Percentiles rank a stretch among this genome's conserved stretches.
Evolutionary conservation across 2,329 filamentous ascomycete species (phyloP).

Genomic region (Verticillium tricorpus): DNA sequence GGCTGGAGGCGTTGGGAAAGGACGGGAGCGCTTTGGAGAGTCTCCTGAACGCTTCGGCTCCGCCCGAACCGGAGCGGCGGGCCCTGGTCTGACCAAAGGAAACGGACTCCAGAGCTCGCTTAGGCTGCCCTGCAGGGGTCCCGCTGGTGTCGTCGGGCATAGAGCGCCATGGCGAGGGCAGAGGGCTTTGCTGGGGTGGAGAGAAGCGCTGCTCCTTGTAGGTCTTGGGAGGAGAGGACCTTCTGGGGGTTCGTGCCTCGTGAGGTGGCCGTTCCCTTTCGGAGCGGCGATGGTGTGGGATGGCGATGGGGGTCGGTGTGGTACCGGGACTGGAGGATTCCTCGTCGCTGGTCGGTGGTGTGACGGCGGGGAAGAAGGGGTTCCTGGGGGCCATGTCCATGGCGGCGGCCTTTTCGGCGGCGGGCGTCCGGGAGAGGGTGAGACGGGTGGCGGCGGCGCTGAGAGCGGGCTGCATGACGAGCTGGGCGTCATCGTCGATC

Average conservation of each 20-base stretch:
- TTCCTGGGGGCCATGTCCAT: constrained; percentile 37
- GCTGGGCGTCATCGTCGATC: constrained; percentile 52
- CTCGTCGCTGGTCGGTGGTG: neutral
- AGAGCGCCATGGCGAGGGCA: constrained; percentile 35
- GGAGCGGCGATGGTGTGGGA: neutral
- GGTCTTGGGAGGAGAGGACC: neutral
- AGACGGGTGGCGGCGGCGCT: constrained; percentile 52
- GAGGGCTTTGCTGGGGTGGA: neutral
- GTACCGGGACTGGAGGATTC: neutral
- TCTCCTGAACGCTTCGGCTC: constrained; percentile 53
- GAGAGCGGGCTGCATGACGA: constrained; percentile 55
- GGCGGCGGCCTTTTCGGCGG: constrained; percentile 53
- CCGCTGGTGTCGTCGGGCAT: constrained; percentile 33
- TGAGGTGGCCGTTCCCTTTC: neutral
- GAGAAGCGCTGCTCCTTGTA: neutral
- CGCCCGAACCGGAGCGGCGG: constrained; percentile 48
- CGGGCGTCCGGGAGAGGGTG: constrained; percentile 49
- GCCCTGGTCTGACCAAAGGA: constrained; percentile 42
- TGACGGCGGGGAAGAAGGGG: constrained; percentile 24
- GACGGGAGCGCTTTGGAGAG: constrained; percentile 54
- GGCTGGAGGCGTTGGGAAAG: constrained; percentile 21
- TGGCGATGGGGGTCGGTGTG: neutral
- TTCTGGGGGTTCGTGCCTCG: neutral
- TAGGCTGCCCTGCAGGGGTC: constrained; percentile 22
- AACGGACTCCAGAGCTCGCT: constrained; percentile 35